Percentiles rank a stretch among this genome's conserved stretches.
phyloP scores from a whole-genome alignment of 345 rosid genomes.

The Arabis alpina region DNA sequence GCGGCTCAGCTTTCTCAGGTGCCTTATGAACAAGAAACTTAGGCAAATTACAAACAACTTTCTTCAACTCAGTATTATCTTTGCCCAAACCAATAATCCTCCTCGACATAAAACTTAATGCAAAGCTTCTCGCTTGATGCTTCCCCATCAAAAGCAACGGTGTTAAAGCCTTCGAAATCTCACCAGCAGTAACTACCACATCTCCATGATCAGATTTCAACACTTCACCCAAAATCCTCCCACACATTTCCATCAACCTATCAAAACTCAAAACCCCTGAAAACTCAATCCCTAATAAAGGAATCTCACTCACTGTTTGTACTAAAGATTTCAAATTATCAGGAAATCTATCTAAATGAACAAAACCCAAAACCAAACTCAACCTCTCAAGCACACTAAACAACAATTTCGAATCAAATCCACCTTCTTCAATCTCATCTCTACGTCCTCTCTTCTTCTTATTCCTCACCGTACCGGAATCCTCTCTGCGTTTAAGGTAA shows the following conservation, averaged over 20 bases:
- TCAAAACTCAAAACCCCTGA: conserved; percentile 42
- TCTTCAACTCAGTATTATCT: conserved; percentile 53
- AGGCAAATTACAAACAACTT: conserved; percentile 65
- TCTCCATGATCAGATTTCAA: conserved; percentile 75
- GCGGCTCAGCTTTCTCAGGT: conserved; percentile 87
- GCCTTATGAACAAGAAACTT: conserved; percentile 74
- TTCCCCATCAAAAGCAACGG: conserved; percentile 65
- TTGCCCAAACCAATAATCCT: conserved; percentile 46
- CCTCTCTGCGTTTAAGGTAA: conserved; percentile 52
- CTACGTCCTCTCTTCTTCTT: conserved; percentile 46
- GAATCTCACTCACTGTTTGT: conserved; percentile 71
- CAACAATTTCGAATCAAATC: conserved; percentile 49
- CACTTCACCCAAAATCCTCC: conserved; percentile 53
- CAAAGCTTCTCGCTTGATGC: conserved; percentile 72
- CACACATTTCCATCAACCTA: conserved; percentile 57
- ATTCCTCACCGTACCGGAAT: conserved; percentile 26
- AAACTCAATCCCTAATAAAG: conserved; percentile 49
- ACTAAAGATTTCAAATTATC: conserved; percentile 78
- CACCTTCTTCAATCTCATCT: conserved; percentile 44
- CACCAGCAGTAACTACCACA: conserved; percentile 59
- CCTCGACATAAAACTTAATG: conserved; percentile 58
- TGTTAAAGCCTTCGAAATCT: conserved; percentile 66
- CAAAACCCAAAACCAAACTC: conserved; percentile 58
- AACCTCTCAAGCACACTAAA: conserved; percentile 54
- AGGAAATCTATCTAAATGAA: conserved; percentile 81